Evolutionary conservation across 169 alveolate genomes (phyloP), one percentile per base, ranked within the genome.

Genomic region (Plasmodium malariae): DNA sequence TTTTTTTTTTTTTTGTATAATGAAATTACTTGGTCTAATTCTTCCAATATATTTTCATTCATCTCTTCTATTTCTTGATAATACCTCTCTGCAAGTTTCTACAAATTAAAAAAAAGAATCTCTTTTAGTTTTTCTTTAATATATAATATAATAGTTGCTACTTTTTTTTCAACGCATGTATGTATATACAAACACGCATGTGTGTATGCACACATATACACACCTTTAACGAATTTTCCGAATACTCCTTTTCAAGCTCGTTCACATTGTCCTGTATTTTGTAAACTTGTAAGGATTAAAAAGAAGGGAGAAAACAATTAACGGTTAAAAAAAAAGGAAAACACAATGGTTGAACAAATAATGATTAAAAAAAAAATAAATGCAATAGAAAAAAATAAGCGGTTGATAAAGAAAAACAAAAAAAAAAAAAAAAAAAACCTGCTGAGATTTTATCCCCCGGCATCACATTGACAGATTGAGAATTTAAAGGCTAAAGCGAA

Each of bases 1-100:
- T 36, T 60, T 17, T 49, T 2, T 54, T 51, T 51, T 51, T 57
- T 11, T 70, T 70, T 48, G 14, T 48, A 21, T 24, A 57, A 32
- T 24, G 30, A 32, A 34, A 40, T 12, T 85, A 85, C 92, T 54
- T 85, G 92, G 48, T 85, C 87, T 5, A 85, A 57, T 63, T 85
- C 92, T 85, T 85, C 92, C 17, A 85, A 85, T 69, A 85, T 85
- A 63, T 43, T 57, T 63, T 85, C 60, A 28, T 85, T 36, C 6
- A 37, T 63, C 24, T 28, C 73, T 5, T 60, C 92, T 24, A 85
- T 43, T 12, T 85, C 92, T 40, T 85, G 68, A 37, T 69, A 63
- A 57, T 57, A 85, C 28, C 57, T 85, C 40, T 85, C 87, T 49
- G 92, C 86, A 24, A 85, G 36, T 65, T 26, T 69, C 92, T 85